A percentile compares a stretch with the other conserved stretches of the same genome.
Evolutionary conservation across 2,329 filamentous ascomycete species (phyloP).

Genomic region (Ceratocystiopsis minuta): DNA sequence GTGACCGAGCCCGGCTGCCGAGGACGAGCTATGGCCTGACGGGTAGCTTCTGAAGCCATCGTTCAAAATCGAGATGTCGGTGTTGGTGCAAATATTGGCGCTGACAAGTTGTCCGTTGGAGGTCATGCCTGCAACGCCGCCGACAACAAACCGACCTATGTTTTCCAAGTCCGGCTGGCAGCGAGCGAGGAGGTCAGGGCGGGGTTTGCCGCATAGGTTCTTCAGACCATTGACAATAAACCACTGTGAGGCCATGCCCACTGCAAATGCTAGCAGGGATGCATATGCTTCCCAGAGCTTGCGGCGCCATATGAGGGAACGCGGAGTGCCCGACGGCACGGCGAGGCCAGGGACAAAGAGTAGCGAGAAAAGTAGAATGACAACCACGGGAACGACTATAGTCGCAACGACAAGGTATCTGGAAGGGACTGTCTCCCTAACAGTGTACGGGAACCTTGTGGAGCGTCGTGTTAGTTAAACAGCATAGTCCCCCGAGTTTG

Average conservation of each 20-base stretch:
- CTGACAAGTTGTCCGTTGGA: slow-evolving; percentile 51
- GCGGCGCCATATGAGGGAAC: slow-evolving; percentile 50
- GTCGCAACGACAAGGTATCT: slow-evolving; percentile 46
- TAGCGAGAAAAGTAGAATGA: slow-evolving; percentile 52
- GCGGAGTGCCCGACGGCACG: slow-evolving; percentile 43
- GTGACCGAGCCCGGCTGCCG: slow-evolving; percentile 68
- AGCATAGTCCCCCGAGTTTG: background rate
- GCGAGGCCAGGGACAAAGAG: slow-evolving; percentile 55
- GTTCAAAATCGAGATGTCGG: slow-evolving; percentile 40
- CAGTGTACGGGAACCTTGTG: slow-evolving; percentile 47
- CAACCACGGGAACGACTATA: slow-evolving; percentile 43
- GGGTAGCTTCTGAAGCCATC: slow-evolving; percentile 80
- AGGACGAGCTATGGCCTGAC: slow-evolving; percentile 56
- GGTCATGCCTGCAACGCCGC: slow-evolving; percentile 35
- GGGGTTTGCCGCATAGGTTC: slow-evolving; percentile 67
- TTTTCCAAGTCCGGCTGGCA: slow-evolving; percentile 59
- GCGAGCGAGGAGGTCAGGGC: slow-evolving; percentile 42
- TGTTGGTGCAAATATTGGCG: slow-evolving; percentile 57
- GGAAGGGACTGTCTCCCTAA: slow-evolving; percentile 53
- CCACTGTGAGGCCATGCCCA: slow-evolving; percentile 55
- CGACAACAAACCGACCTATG: slow-evolving; percentile 40
- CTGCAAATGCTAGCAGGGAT: slow-evolving; percentile 63
- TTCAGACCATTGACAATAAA: slow-evolving; percentile 78
- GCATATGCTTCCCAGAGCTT: slow-evolving; percentile 86
- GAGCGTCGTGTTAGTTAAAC: background rate